These are phyloP conservation scores for Metarhizium brunneum DNA, from an alignment of 2,329 filamentous ascomycete genomes.

Conservation along the genomic window DNA sequence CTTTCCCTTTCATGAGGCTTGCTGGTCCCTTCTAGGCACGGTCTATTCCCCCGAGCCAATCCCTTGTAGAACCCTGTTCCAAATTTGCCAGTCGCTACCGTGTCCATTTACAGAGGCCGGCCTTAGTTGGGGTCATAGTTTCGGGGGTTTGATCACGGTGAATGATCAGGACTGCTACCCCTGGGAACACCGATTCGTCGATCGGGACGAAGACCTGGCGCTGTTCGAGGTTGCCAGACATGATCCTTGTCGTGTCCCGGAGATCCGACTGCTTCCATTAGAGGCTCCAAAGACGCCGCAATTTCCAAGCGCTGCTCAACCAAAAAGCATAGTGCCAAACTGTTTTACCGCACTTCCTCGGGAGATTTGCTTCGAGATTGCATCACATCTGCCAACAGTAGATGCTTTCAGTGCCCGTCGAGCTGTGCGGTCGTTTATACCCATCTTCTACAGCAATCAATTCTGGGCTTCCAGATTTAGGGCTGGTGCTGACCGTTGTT, in stretches of 20 bases:
- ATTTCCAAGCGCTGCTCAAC: neutral
- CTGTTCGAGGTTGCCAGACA: neutral
- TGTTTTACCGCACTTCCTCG: neutral
- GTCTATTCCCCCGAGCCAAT: neutral
- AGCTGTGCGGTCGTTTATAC: conserved; percentile 1
- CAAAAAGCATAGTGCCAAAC: neutral
- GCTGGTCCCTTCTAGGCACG: neutral
- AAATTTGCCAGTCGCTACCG: neutral
- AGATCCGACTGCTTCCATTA: neutral
- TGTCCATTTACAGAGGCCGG: neutral
- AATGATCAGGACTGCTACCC: neutral
- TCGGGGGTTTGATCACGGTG: neutral
- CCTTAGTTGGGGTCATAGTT: neutral
- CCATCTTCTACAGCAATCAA: conserved; percentile 3
- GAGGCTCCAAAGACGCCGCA: neutral
- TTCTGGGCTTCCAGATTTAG: conserved; percentile 9
- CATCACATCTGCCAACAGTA: neutral
- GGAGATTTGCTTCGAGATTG: neutral
- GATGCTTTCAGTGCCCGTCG: neutral
- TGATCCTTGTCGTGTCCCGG: neutral
- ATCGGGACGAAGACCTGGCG: neutral
- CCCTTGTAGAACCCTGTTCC: neutral
- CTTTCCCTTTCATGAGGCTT: neutral
- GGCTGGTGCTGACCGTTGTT: conserved; percentile 2
- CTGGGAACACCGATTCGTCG: neutral